Conservation (phyloP, 2,329 filamentous ascomycete species). For the Diaporthe citriasiana region DNA sequence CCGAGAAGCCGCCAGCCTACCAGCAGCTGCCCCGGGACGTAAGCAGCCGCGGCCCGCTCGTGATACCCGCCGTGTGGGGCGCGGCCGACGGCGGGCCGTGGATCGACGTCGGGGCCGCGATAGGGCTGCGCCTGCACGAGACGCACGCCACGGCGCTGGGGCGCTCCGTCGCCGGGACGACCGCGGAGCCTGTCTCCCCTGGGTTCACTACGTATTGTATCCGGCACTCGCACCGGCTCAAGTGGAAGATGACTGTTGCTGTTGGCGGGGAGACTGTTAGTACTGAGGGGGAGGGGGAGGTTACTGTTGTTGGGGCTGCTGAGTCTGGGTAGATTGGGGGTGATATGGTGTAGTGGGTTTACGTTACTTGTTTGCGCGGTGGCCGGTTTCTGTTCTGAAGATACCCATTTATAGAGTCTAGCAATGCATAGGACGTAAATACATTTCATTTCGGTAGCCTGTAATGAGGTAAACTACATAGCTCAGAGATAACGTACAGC, state of each 20-base stretch:
- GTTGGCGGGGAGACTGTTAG: slow-evolving; percentile 30
- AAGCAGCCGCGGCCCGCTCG: neutral
- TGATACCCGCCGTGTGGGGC: slow-evolving; percentile 10
- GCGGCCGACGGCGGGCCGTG: neutral
- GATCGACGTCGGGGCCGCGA: slow-evolving; percentile 24
- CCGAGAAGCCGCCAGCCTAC: slow-evolving; percentile 15
- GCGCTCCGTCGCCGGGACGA: neutral
- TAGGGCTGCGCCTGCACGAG: slow-evolving; percentile 2
- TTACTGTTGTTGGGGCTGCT: slow-evolving; percentile 18
- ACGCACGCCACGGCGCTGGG: slow-evolving; percentile 11
- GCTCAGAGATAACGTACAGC: no score
- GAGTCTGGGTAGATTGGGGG: neutral
- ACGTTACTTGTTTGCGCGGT: neutral
- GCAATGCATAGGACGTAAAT: no score
- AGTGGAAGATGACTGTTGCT: slow-evolving; percentile 43
- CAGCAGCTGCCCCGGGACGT: neutral
- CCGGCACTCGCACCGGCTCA: slow-evolving; percentile 44
- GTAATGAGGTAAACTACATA: no score
- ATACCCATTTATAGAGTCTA: neutral
- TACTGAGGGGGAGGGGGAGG: slow-evolving; percentile 1
- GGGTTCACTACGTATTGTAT: slow-evolving; percentile 49
- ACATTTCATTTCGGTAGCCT: no score
- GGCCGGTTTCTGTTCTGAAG: neutral
- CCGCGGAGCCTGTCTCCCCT: slow-evolving; percentile 38
- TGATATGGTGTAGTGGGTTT: neutral